phyloP scores from a whole-genome alignment of 1,284 basidiomycete genomes.

The Pseudozyma tsukubaensis region DNA sequence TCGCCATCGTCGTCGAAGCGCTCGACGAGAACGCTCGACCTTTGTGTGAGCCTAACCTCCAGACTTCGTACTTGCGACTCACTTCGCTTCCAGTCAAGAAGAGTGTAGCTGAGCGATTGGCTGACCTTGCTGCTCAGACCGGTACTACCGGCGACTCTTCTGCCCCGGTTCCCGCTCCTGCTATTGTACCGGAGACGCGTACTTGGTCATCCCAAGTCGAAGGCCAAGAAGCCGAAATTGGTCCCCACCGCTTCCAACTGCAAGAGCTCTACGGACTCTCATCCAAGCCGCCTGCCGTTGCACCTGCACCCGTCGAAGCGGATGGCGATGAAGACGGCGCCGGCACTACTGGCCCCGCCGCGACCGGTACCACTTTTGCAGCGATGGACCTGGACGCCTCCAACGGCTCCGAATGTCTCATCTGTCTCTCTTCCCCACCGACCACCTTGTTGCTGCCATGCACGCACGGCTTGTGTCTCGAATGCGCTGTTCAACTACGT shows the following conservation, averaged over 20 bases:
- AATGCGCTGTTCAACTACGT: conserved; percentile 64
- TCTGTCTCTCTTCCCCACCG: conserved; percentile 63
- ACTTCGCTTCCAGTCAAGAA: conserved; percentile 46
- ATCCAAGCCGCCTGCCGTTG: conserved; percentile 49
- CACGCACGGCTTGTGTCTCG: conserved; percentile 66
- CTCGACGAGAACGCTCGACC: conserved; percentile 62
- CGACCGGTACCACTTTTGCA: conserved; percentile 4
- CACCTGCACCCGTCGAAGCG: conserved; percentile 18
- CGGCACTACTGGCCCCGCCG: conserved; percentile 2
- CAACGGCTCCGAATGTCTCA: conserved; percentile 63
- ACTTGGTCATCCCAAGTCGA: conserved; percentile 58
- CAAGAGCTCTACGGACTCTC: conserved; percentile 66
- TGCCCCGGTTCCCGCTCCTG: neutral
- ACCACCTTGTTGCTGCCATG: conserved; percentile 66
- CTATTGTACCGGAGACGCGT: conserved; percentile 6
- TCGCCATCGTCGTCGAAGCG: conserved; percentile 64
- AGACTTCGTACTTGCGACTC: conserved; percentile 60
- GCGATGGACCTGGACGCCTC: conserved; percentile 41
- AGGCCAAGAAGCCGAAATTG: conserved; percentile 65
- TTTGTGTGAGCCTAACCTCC: conserved; percentile 57
- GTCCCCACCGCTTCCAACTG: conserved; percentile 62
- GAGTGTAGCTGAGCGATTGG: conserved; percentile 17
- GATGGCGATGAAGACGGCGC: conserved; percentile 31
- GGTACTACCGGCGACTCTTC: neutral
- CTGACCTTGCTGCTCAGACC: conserved; percentile 4